Evolutionary conservation across 2,329 filamentous ascomycete genomes (phyloP), one percentile per base, ranked within the genome.

Genomic region (Venturia asperata): DNA sequence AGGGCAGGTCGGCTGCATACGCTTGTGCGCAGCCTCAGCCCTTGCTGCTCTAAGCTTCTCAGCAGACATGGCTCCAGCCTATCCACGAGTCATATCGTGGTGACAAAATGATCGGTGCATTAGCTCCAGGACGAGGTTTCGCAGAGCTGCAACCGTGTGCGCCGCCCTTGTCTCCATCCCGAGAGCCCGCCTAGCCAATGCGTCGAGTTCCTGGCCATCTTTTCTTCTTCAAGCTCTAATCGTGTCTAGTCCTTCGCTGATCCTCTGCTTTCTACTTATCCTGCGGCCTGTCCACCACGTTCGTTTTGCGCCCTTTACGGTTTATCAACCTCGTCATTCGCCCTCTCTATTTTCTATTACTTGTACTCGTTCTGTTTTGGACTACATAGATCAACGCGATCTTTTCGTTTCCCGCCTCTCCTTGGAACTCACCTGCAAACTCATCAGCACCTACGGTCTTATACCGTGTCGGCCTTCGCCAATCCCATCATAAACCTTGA

Each of bases 321-420:
- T 77, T 77, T 75, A 76, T 76, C 74, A 76, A 76, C 75, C 73
- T 74, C 72, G 70, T 74, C 73, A 71, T 73, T 74, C 71, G 71
- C 73, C 72, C 73, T 66, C 66, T 61, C 70, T 72, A 71, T 74
- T 74, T 72, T 71, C 66, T 67, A 69, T 70, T 72, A 75, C 73
- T 72, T 73, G 70, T 71, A 68, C 62, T 67, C 69, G 65, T 66
- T 67, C 68, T 70, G 70, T 70, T 70, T 64, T 34, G 63, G 63
- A 43, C 27, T 3, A 41, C 63, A 56, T 64, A 58, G 24, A 47
- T 64, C 63, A 55, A 15, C 43, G 41, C 10, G 69, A 70, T 74
- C 70, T 70, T 21, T 71, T 69, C 30, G 72, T 74, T 71, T 66
- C 73, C 74, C 69, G 73, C 73, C 74, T 74, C 73, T 76, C 74